Percentiles rank a stretch among this genome's conserved stretches.
Conservation (phyloP, 1,139 yeast species). For the Ogataea hybrid region DNA sequence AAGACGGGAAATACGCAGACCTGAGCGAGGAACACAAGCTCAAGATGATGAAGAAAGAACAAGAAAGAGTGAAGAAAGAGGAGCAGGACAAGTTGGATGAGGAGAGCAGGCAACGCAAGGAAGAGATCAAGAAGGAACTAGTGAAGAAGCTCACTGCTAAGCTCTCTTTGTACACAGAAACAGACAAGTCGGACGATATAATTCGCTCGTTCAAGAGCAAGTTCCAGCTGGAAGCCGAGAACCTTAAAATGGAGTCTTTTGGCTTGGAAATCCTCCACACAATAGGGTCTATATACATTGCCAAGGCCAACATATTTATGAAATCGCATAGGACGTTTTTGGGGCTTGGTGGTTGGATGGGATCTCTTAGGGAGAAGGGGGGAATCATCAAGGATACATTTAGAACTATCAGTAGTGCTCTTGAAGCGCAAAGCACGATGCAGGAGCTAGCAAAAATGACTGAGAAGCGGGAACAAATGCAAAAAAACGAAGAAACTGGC, state of each 20-base stretch:
- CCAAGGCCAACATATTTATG: constrained; percentile 57
- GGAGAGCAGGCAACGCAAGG: constrained; percentile 69
- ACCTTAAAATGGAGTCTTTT: constrained; percentile 76
- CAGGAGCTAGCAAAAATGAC: constrained; percentile 76
- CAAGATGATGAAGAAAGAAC: constrained; percentile 36
- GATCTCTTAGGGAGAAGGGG: constrained; percentile 85
- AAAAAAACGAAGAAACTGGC: constrained; percentile 26
- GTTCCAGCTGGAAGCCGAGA: constrained; percentile 77
- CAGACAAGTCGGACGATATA: constrained; percentile 70
- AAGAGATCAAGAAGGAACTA: constrained; percentile 67
- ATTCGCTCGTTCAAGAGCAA: constrained; percentile 67
- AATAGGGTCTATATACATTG: constrained; percentile 63
- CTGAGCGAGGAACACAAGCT: constrained; percentile 31
- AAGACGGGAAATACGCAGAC: constrained; percentile 23
- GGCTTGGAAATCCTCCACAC: constrained; percentile 77
- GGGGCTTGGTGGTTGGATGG: constrained; percentile 87
- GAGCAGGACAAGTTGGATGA: constrained; percentile 77
- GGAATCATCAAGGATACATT: constrained; percentile 86
- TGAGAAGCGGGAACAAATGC: constrained; percentile 49
- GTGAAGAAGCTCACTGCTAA: constrained; percentile 63
- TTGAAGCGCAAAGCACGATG: constrained; percentile 91
- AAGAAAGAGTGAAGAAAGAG: constrained; percentile 52
- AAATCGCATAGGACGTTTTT: constrained; percentile 48
- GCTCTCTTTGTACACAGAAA: constrained; percentile 78
- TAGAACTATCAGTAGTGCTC: constrained; percentile 79